Conservation (phyloP, 2,329 filamentous ascomycete genomes). For the Juglanconis sp. region DNA sequence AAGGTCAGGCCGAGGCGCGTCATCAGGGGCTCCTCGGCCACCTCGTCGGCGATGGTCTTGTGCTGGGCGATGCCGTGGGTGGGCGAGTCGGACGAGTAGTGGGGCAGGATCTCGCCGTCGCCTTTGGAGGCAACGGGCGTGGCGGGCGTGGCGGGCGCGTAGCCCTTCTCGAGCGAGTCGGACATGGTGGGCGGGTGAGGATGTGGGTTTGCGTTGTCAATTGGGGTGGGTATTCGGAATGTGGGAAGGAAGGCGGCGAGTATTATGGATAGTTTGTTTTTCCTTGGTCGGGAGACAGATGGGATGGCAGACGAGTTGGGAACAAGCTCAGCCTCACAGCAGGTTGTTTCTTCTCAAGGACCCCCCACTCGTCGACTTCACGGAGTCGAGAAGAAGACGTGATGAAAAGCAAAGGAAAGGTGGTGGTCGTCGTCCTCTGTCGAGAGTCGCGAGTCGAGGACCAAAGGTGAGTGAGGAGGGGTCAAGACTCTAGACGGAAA, state of each 20-base stretch:
- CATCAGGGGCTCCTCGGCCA: slow-evolving; percentile 27
- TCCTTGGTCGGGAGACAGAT: too few species aligned
- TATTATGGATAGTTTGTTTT: background rate
- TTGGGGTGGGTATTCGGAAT: background rate
- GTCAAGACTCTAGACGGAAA: too few species aligned
- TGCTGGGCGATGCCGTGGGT: background rate
- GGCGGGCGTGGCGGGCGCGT: background rate
- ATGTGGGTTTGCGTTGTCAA: background rate
- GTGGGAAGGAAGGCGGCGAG: background rate
- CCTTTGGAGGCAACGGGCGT: background rate
- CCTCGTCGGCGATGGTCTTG: slow-evolving; percentile 2
- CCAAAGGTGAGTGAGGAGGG: too few species aligned
- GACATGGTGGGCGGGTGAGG: background rate
- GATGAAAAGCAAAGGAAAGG: too few species aligned
- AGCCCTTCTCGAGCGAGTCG: background rate
- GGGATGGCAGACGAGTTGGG: too few species aligned
- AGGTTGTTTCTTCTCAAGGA: too few species aligned
- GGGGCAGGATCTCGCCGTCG: background rate
- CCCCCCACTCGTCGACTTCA: too few species aligned
- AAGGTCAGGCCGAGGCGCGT: slow-evolving; percentile 40
- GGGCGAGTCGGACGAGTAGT: background rate
- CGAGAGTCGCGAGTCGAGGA: too few species aligned
- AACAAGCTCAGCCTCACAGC: too few species aligned
- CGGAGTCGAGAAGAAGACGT: too few species aligned
- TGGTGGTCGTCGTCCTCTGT: too few species aligned